Base-by-base conservation (phyloP, 176 grass and related monocot genomes). In the Avena insularis region DNA sequence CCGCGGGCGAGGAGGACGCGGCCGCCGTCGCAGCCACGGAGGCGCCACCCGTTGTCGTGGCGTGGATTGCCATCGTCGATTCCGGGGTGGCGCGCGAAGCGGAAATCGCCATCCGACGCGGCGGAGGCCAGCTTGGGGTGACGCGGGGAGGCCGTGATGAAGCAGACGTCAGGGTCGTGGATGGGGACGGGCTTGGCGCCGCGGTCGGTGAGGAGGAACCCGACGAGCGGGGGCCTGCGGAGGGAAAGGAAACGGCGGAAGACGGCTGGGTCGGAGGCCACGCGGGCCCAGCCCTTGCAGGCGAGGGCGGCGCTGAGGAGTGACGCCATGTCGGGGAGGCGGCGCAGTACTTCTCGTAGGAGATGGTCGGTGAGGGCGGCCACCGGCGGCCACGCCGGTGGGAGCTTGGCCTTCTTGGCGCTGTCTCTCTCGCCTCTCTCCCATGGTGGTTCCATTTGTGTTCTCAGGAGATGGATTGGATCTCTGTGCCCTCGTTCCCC, bases 241-340 rank as follows among this genome's bases (percentile, higher is more conserved):
- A 82, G 47, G 9, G 48, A 5, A 61, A 31, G 47, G 79, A 88
- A 57, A 21, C 79, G 71, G 48, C 71, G 48, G 59, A 77, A 36
- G 58, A 88, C 4, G 33, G 59, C 33, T 0, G 79, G 86, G 48
- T 77, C 16, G 21, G 71, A 88, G 35, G 59, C 86, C 71, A 75
- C 79, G 58, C 71, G 21, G 47, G 17, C 35, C 86, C 59, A 82
- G 10, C 23, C 49, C 71, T 77, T 88, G 48, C 48, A 33, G 59
- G 17, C 4, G 48, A 82, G 71, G 16, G 79, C 71, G 48, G 79
- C 71, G 67, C 48, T 31, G 33, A 31, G 33, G 47, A 87, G 86
- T 2, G 71, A 87, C 9, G 70, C 69, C 79, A 82, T 56, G 86
- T 82, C 70, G 69, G 79, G 86, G 79, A 87, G 69, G 31, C 46